Evolutionary conservation across 495 filamentous ascomycete genomes (phyloP), one percentile per base, ranked within the genome.

Genomic region (Hypomontagnella monticulosa): DNA sequence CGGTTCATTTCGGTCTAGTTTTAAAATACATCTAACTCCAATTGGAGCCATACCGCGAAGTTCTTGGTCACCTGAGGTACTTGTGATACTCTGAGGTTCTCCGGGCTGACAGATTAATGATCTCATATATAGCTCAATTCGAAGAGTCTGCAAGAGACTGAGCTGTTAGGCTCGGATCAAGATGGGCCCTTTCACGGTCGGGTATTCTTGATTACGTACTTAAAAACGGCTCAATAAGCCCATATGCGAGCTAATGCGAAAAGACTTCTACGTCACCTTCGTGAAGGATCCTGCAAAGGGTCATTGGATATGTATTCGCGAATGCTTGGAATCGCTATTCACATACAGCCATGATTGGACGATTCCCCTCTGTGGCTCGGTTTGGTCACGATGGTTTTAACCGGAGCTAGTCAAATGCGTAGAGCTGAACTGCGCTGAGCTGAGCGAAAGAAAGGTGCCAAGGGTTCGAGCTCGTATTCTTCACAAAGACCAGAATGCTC

Each of bases 321-420:
- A 30, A 40, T 61, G 47, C 27, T 52, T 30, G 15, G 32, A 43
- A 53, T 36, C 30, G 7, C 10, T n/a, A 15, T 16, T 23, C 7
- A 11, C 15, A 8, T 19, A 3, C 8, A 40, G 1, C 14, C 18
- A 14, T 46, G 30, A 54, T 61, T 61, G 49, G 32, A 42, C 27
- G 12, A 18, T 16, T 30, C 34, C 8, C 6, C 9, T 1, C 14
- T 44, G 15, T 34, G 46, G 38, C 53, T 64, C 33, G 8, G 9
- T 47, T 64, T 32, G 41, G 48, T 65, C 49, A 47, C 32, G 61
- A 58, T 58, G 32, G 50, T 52, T 20, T 48, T 64, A 42, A 30
- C 47, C 48, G 20, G 34, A 36, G 54, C 48, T 27, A 59, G 55
- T 41, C 48, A 40, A 54, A 55, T 15, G 34, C n/a, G 11, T 48